phyloP scores from a whole-genome alignment of 1,284 basidiomycete species.

The Pseudozyma pruni region DNA sequence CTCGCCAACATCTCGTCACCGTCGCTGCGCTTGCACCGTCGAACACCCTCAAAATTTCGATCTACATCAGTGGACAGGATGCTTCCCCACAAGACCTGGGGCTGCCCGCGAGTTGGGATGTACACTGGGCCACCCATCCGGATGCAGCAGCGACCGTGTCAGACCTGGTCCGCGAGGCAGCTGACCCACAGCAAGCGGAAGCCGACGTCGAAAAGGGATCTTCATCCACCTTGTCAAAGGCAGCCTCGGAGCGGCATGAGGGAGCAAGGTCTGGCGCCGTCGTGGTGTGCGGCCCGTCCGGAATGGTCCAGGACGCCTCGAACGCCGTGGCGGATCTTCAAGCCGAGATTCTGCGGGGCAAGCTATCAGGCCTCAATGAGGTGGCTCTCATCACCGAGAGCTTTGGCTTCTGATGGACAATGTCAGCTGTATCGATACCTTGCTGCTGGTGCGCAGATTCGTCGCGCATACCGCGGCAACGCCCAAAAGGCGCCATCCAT shows the following conservation, averaged over 20 bases:
- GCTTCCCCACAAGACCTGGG: slow-evolving; percentile 5
- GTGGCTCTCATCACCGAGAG: slow-evolving; percentile 39
- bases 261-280: slow-evolving; percentile 21
- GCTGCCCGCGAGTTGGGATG: slow-evolving; percentile 17
- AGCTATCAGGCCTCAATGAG: slow-evolving; percentile 9
- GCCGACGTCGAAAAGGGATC: slow-evolving; percentile 24
- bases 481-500: too few relatives aligned
- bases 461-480: too few relatives aligned
- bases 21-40: slow-evolving; percentile 24
- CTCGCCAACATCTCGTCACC: slow-evolving; percentile 20
- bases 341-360: slow-evolving; percentile 30
- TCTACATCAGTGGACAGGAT: slow-evolving; percentile 29
- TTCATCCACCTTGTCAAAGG: not conserved
- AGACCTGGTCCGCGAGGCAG: slow-evolving; percentile 6
- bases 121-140: slow-evolving; percentile 24
- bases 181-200: not conserved
- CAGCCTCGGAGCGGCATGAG: not conserved
- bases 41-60: slow-evolving; percentile 17
- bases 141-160: slow-evolving; percentile 20
- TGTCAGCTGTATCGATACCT: not conserved
- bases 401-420: slow-evolving; percentile 34
- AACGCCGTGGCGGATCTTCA: slow-evolving; percentile 33
- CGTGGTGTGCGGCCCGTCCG: slow-evolving; percentile 39
- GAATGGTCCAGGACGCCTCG: slow-evolving; percentile 44
- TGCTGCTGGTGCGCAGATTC: too few relatives aligned